These are phyloP conservation scores for Aspergillus incahuasiensis DNA, from an alignment of 495 filamentous ascomycete species.

Conservation along the genomic window DNA sequence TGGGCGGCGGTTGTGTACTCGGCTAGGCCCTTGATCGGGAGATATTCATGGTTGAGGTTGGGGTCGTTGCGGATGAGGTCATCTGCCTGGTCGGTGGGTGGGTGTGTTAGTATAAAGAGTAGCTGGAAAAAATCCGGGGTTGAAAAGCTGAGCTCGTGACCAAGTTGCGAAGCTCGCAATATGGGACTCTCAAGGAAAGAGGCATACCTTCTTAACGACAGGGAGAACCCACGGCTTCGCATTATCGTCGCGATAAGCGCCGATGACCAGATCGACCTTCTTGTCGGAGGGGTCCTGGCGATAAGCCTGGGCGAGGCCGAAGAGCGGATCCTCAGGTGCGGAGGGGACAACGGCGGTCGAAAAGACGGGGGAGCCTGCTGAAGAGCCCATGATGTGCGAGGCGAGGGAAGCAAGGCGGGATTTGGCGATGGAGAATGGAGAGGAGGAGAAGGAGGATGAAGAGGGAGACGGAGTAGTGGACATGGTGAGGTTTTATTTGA, in stretches of 20 bases:
- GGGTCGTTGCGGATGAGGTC: conserved; percentile 82
- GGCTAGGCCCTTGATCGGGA: conserved; percentile 85
- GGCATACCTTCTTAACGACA: conserved; percentile 83
- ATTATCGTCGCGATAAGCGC: conserved; percentile 91
- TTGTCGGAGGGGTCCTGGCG: conserved; percentile 74
- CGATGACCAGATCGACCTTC: conserved; percentile 95
- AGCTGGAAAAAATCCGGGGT: not conserved
- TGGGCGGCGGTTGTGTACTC: conserved; percentile 83
- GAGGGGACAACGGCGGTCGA: conserved; percentile 73
- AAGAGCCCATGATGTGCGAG: conserved; percentile 44
- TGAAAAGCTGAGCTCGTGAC: not conserved
- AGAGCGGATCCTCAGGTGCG: conserved; percentile 92
- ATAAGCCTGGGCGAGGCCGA: conserved; percentile 87
- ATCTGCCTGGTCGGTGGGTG: conserved; percentile 64
- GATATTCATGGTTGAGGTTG: conserved; percentile 93
- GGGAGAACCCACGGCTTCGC: conserved; percentile 98
- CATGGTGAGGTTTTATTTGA: conserved; percentile 14
- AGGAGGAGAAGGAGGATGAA: conserved; percentile 20
- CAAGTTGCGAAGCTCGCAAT: too few relatives aligned
- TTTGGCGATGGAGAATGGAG: conserved; percentile 23
- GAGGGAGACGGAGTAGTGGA: conserved; percentile 15
- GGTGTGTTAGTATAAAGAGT: not conserved
- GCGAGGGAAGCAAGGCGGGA: conserved; percentile 40
- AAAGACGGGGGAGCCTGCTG: conserved; percentile 59
- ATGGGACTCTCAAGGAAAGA: not conserved